These are phyloP conservation scores for Trametes hirsuta DNA, from an alignment of 1,284 basidiomycete genomes.

Conservation along the genomic window DNA sequence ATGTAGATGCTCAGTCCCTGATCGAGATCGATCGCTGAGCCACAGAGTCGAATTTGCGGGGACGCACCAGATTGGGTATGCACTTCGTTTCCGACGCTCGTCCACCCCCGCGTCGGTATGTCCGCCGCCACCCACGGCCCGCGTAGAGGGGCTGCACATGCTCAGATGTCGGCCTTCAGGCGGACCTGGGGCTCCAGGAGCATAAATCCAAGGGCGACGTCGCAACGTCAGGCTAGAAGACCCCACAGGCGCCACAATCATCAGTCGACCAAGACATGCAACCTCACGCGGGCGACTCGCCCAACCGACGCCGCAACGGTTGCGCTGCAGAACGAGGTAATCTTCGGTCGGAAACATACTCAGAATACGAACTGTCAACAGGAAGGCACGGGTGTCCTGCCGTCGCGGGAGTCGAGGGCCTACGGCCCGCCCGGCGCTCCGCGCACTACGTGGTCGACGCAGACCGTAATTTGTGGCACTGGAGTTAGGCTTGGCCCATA, in stretches of 20 bases:
- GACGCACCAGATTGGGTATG: slow-evolving; percentile 2
- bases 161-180: neutral
- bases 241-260: slow-evolving; percentile 2
- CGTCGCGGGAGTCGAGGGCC: too few relatives aligned
- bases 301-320: neutral
- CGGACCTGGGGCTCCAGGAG: neutral
- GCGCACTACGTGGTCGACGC: too few relatives aligned
- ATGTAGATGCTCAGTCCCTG: neutral
- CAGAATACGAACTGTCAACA: too few relatives aligned
- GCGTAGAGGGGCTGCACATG: neutral
- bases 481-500: too few relatives aligned
- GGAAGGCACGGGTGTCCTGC: too few relatives aligned
- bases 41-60: slow-evolving; percentile 1
- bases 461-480: too few relatives aligned
- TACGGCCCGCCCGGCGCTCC: too few relatives aligned
- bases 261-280: neutral
- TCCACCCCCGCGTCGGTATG: neutral
- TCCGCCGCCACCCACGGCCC: neutral
- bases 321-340: neutral
- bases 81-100: neutral
- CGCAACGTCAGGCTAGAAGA: neutral
- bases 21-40: slow-evolving; percentile 15
- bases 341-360: neutral
- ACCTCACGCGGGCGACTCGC: neutral
- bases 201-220: neutral